Base-by-base conservation (phyloP, 1,284 basidiomycete genomes). In the Apiotrichum mycotoxinovorans region DNA sequence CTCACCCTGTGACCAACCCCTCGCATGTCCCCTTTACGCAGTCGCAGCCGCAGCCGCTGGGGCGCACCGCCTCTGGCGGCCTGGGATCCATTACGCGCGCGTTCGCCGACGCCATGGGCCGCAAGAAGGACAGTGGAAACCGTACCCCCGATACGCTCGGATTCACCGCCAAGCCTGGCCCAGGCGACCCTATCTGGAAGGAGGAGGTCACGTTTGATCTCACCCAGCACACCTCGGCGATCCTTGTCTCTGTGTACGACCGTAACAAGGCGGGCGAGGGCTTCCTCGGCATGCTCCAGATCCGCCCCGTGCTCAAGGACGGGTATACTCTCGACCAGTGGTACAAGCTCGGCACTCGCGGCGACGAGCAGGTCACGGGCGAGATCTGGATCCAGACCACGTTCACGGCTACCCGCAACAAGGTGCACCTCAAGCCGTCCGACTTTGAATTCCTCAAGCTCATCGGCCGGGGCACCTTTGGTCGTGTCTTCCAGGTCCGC, bases 381-480 rank as follows among this genome's bases (percentile, higher is more conserved):
- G 94, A 98, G 76, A 89, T 98, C 76, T 87, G 92, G 69, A 83
- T 98, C 15, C 94, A 98, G 79, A 86, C 95, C 58, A 91, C 90
- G 37, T 98, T 93, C 75, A 92, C 94, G 73, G 87, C 89, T 58
- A 85, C 83, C 79, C 87, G 92, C 81, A 87, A 83, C 60, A 89
- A 88, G 78, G 84, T 86, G 56, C 84, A 89, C 27, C 82, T 94
- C 54, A 89, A 85, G 26, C 91, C 91, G 40, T 85, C 87, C 72
- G 95, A 98, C 76, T 99, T 99, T 72, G 96, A 98, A 71, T 97
- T 98, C 79, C 85, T 99, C 73, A 97, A 97, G 78, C 87, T 98
- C 65, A 98, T 99, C 78, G 96, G 96, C 47, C 87, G 92, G 52
- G 96, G 96, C 7, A 98, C 96, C 0, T 99, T 99, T 74, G 96